Evolutionary conservation across 257 asterid genomes (phyloP).

Genomic region (Fraxinus pennsylvanica): DNA sequence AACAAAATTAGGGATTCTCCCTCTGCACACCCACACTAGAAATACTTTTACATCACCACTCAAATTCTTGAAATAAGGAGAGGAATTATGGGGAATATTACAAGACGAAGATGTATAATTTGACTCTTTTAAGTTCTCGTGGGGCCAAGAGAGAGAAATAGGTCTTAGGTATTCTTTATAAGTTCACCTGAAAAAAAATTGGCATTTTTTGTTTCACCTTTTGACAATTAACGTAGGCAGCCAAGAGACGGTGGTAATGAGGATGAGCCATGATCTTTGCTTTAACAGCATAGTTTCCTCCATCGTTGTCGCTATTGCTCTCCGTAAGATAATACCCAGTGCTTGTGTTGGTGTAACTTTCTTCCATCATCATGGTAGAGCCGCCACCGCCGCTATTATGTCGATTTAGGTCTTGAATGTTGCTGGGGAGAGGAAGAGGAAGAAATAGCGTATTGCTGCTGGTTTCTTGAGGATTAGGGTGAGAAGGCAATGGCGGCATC

Average conservation of each 20-base stretch:
- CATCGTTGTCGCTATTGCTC: conserved; percentile 25
- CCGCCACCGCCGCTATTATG: conserved; percentile 20
- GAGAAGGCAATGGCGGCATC: conserved; percentile 52
- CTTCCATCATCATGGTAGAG: conserved; percentile 44
- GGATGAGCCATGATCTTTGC: conserved; percentile 94
- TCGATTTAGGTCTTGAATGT: conserved; percentile 20
- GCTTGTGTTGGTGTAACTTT: conserved; percentile 32
- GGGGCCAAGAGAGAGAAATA: not conserved
- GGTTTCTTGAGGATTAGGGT: conserved; percentile 26
- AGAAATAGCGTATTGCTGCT: conserved; percentile 35
- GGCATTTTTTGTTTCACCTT: conserved; percentile 43
- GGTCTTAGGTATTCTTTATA: conserved; percentile 20
- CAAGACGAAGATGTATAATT: not conserved
- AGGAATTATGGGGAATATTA: not conserved
- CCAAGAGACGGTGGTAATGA: conserved; percentile 76
- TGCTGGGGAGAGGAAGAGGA: conserved; percentile 35
- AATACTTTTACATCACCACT: not conserved
- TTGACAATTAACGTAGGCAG: conserved; percentile 81
- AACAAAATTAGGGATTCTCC: not conserved
- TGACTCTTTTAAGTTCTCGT: not conserved
- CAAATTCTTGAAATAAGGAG: conserved; percentile 1
- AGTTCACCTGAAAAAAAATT: conserved; percentile 14
- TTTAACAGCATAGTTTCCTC: conserved; percentile 44
- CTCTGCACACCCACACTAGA: not conserved
- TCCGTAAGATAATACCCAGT: conserved; percentile 69